Evolutionary conservation across 768 basidiomycete genomes (phyloP).

Genomic region (Hygrophoropsis aurantiaca): DNA sequence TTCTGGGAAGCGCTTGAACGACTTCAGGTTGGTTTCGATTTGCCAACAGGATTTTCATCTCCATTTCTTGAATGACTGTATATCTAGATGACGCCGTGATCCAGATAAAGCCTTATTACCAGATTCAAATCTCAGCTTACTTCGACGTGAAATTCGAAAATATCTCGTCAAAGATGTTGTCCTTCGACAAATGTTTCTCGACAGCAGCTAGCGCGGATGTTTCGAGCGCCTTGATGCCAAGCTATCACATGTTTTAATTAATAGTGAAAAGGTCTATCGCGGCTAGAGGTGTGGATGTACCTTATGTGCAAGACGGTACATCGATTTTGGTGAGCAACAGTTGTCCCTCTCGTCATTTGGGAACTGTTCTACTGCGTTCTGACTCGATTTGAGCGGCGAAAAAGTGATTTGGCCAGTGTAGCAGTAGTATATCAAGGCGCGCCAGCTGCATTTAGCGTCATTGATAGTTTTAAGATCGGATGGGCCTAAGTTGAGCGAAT

Average conservation of each 20-base stretch:
- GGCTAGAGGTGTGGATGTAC: constrained; percentile 12
- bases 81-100: constrained; percentile 6
- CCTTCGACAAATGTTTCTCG: constrained; percentile 15
- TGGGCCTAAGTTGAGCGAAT: too few relatives aligned
- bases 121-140: constrained; percentile 22
- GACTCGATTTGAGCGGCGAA: constrained; percentile 15
- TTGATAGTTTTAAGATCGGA: not conserved
- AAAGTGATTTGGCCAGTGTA: constrained; percentile 30
- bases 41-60: constrained; percentile 1
- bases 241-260: too few relatives aligned
- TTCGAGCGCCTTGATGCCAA: constrained; percentile 23
- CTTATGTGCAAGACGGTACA: constrained; percentile 33
- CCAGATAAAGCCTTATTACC: not conserved
- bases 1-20: constrained; percentile 3
- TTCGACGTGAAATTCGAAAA: constrained; percentile 31
- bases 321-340: constrained; percentile 36
- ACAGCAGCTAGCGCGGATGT: constrained; percentile 25
- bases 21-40: constrained; percentile 1
- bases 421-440: constrained; percentile 27
- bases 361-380: not conserved
- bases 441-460: constrained; percentile 15
- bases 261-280: not conserved
- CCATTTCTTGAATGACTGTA: constrained; percentile 3
- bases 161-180: constrained; percentile 26
- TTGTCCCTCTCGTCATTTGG: not conserved